A percentile compares a stretch with the other conserved stretches of the same genome.
Evolutionary conservation across 208 protist species (phyloP).

Genomic region (Trypanosoma brucei): DNA sequence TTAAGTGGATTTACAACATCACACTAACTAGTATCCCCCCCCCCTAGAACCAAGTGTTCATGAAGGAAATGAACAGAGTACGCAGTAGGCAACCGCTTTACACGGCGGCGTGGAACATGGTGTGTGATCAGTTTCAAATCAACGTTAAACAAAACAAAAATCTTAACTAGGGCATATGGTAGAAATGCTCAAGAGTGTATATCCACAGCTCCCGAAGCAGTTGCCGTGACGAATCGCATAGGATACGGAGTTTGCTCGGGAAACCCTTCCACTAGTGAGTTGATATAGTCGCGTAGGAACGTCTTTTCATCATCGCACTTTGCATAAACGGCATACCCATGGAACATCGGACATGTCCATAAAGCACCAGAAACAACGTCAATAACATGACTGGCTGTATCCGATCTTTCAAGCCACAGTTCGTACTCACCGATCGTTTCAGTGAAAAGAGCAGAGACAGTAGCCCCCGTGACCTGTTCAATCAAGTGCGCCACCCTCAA

Average conservation of each 20-base stretch:
- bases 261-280: constrained; percentile 27
- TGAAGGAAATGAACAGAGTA: no score
- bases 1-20: no score
- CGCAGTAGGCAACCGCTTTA: no score
- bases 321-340: constrained; percentile 55
- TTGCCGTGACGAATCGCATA: constrained; percentile 40
- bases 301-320: constrained; percentile 44
- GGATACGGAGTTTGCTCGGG: constrained; percentile 35
- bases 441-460: constrained; percentile 45
- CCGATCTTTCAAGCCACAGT: constrained; percentile 69
- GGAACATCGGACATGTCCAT: constrained; percentile 63
- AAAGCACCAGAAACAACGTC: constrained; percentile 31
- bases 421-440: constrained; percentile 37
- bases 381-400: constrained; percentile 29
- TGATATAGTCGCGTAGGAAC: constrained; percentile 42
- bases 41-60: no score
- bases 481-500: constrained; percentile 68
- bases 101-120: no score
- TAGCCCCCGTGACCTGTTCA: constrained; percentile 44
- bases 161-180: no score
- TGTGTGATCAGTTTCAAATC: no score
- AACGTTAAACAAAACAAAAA: no score
- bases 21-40: no score
- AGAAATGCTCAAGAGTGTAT: constrained; percentile 7
- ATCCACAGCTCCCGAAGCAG: constrained; percentile 7